Evolutionary conservation across 1,139 yeast species (phyloP), one percentile per base, ranked within the genome.

Genomic region (Taphrina communis): DNA sequence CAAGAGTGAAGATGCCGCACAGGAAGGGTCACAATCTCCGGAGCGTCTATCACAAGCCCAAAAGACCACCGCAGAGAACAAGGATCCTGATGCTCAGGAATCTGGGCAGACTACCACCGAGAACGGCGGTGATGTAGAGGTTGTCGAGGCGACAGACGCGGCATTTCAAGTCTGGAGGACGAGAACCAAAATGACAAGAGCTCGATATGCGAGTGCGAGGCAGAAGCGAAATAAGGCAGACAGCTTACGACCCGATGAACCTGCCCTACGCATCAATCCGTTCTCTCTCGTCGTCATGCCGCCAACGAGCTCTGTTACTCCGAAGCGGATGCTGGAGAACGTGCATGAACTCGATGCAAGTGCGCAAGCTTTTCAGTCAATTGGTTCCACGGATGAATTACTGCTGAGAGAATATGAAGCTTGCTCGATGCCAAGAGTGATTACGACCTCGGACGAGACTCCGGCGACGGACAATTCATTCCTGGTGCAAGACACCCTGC

Each of bases 81-180:
- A 35, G 42, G 58, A 36, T 11, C 36, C 50, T 11, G 65, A 48
- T 19, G 25, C 48, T 11, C n/a, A 31, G n/a, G 44, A 53, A 3
- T 12, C 31, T 11, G 67, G 46, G 17, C 50, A 55, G 25, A 31
- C 52, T 3, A 42, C 51, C 7, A 21, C 42, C 17, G 61, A 51
- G 36, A 44, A 41, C 6, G 67, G 61, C 9, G 48, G 50, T 19
- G 63, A 65, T 50, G 58, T 39, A 5, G 55, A 50, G 17, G 63
- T 56, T n/a, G 62, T 48, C 51, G 68, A 55, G 17, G 68, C 55
- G 38, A 65, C 51, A 4, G 63, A 57, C 6, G 48, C 53, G 12
- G 50, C 63, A 12, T 63, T 55, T 19, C 67, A 63, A 21, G 52
- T 63, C 8, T 63, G 67, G 67, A 59, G 67, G 7, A 63, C 67